Base-by-base conservation (phyloP, 2,329 filamentous ascomycete species). In the Moelleriella libera region DNA sequence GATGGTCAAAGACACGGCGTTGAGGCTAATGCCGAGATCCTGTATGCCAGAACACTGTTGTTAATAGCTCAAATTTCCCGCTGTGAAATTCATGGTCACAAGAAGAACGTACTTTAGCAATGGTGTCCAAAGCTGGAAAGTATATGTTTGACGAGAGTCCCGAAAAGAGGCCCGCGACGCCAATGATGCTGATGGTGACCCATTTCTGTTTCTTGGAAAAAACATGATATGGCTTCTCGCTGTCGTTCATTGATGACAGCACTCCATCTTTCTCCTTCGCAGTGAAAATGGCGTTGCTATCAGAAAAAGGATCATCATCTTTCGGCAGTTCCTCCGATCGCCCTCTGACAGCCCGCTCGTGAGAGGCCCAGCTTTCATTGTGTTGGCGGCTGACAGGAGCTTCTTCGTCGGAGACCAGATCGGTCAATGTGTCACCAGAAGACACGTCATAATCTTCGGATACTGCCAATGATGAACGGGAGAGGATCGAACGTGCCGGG, bases 121-220 rank as follows among this genome's bases (percentile, higher is more conserved):
- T 63, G 3, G 58, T 51, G 43, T 64, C 60, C 5, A 73, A 51
- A 0, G 68, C 63, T 1, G 71, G 70, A 45, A 71, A 65, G 58
- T 75, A 76, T 45, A 77, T 74, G 49, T 70, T 73, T 32, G 67
- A 68, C 4, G 71, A 71, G 10, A 72, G 52, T 1, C 74, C 73
- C 3, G 72, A 75, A 58, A 78, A 75, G 31, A 76, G 60, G 1
- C 68, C 70, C 1, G 71, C 74, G 1, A 71, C 55, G 2, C 71
- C 67, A 29, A 74, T 68, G 45, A 72, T 70, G 55, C 68, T 62
- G 29, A 74, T 66, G 34, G 75, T 66, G 50, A 68, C 54, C 49
- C 67, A 63, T 54, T 73, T 75, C 31, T 52, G 37, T 6, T 30
- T n/a, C 9, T 29, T 46, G 11, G 41, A 41, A 21, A 50, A 50